These are phyloP conservation scores for Mercurialis annua DNA, from an alignment of 345 rosid species.

Conservation along the genomic window DNA sequence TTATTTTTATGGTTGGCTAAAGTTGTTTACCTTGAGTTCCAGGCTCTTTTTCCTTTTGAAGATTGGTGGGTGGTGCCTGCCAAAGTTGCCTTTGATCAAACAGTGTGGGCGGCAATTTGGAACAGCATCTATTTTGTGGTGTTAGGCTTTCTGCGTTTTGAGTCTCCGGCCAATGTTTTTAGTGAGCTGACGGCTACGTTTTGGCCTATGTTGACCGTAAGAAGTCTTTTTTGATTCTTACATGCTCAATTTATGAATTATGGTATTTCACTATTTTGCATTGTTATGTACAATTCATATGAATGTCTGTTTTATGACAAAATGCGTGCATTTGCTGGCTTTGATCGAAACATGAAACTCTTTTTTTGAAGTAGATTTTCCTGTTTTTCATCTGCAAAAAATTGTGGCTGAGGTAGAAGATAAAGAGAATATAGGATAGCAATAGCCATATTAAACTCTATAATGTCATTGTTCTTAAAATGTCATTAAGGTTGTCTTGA, in stretches of 20 bases:
- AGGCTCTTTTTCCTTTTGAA: constrained; percentile 79
- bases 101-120: constrained; percentile 86
- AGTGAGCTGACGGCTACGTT: constrained; percentile 63
- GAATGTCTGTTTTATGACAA: not conserved
- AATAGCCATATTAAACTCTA: not conserved
- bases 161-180: constrained; percentile 51
- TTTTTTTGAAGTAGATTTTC: not conserved
- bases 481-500: constrained; percentile 2
- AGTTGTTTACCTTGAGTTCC: constrained; percentile 19
- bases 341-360: not conserved
- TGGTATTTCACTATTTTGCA: not conserved
- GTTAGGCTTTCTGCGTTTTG: constrained; percentile 70
- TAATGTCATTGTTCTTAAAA: not conserved
- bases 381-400: too few species aligned
- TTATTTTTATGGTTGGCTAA: constrained; percentile 18
- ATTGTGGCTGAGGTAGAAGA: not conserved
- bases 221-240: constrained; percentile 4
- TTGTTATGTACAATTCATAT: not conserved
- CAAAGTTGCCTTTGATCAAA: constrained; percentile 83
- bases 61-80: constrained; percentile 97
- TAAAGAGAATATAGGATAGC: not conserved
- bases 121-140: constrained; percentile 70
- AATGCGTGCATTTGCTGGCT: not conserved
- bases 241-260: not conserved
- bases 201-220: constrained; percentile 78